These are phyloP conservation scores for Ascosphaera apis DNA, from an alignment of 2,329 filamentous ascomycete species.

Conservation along the genomic window DNA sequence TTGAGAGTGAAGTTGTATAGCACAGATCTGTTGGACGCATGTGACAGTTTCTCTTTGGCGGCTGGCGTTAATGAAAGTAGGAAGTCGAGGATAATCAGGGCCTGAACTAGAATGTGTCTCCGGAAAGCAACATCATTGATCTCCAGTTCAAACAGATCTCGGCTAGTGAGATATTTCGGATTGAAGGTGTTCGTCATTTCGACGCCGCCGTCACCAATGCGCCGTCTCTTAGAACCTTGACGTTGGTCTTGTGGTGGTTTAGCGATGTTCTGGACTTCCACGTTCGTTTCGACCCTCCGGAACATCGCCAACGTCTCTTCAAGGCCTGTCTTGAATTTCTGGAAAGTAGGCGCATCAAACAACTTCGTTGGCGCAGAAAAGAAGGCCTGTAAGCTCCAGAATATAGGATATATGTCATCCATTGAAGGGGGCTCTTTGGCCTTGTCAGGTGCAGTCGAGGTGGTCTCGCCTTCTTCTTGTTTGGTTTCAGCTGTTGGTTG, in stretches of 20 bases:
- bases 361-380: constrained; percentile 77
- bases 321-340: constrained; percentile 38
- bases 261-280: constrained; percentile 39
- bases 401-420: constrained; percentile 62
- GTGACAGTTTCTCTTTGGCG: constrained; percentile 55
- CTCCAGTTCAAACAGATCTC: constrained; percentile 88
- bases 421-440: constrained; percentile 31
- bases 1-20: constrained; percentile 57
- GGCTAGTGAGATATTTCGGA: constrained; percentile 94
- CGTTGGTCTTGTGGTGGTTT: constrained; percentile 40
- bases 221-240: constrained; percentile 47
- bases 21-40: constrained; percentile 65
- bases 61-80: constrained; percentile 69
- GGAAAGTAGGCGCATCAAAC: constrained; percentile 49
- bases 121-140: constrained; percentile 87
- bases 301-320: constrained; percentile 49
- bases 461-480: constrained; percentile 8
- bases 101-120: constrained; percentile 82
- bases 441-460: constrained; percentile 1
- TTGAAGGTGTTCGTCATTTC: constrained; percentile 61
- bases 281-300: constrained; percentile 41
- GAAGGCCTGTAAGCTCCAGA: constrained; percentile 79
- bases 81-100: constrained; percentile 85
- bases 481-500: constrained; percentile 4
- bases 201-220: constrained; percentile 31